Base-by-base conservation (phyloP, 305 asterid species). In the Stenogyne calaminthoides region DNA sequence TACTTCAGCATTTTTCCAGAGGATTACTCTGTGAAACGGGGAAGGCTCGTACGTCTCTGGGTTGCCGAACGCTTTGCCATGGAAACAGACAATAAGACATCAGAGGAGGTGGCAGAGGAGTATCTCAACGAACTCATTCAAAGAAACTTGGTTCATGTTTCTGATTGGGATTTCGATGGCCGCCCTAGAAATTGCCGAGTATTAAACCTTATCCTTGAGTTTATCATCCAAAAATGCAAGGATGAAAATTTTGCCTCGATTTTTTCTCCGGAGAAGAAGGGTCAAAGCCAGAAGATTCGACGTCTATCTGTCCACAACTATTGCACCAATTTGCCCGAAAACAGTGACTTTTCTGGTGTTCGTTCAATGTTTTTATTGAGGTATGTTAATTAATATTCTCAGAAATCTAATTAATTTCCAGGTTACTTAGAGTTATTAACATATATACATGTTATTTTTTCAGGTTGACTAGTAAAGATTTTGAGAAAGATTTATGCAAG, bases 41-140 rank as follows among this genome's bases (percentile, higher is more conserved):
- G 85, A 10, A 80, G 80, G 78, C 80, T 84, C 11, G 15, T 78
- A 34, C 88, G 85, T 32, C 81, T 84, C 7, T 84, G 88, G 85
- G 88, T 81, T 3, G 85, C 88, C 0, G 85, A 84, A 54, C 44
- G 76, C 25, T 81, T 84, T 16, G 85, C 54, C 6, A 11, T 3
- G 9, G 60, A 2, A 29, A 76, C 72, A 1, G 74, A 42, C 1
- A 0, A 11, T 5, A 27, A 49, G 34, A 84, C 85, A 8, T 73
- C 83, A 0, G 88, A 84, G 80, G 88, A 81, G 56, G 82, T 78
- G 4, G 88, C 85, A 1, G 76, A 77, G 75, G 77, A 16, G 12
- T 70, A 78, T 60, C 85, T 84, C 25, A 47, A 62, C n/a, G 60
- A 84, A 67, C 79, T 81, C 42, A 78, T 84, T 22, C 68, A 49